Evolutionary conservation across 2,329 filamentous ascomycete genomes (phyloP).

Genomic region (Spiromastix sp.): DNA sequence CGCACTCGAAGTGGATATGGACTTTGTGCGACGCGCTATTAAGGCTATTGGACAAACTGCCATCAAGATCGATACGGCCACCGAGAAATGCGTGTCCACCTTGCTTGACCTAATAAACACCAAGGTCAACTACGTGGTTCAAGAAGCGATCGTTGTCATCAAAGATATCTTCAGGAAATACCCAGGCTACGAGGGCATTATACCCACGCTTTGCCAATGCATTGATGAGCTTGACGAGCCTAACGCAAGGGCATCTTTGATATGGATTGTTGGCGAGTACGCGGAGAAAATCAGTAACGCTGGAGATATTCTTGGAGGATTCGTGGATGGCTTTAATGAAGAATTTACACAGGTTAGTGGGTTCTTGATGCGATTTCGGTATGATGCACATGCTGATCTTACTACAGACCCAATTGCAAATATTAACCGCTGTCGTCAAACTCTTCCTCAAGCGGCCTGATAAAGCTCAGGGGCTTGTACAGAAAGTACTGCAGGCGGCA

Average conservation of each 20-base stretch:
- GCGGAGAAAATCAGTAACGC: constrained; percentile 98
- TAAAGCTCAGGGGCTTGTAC: constrained; percentile 79
- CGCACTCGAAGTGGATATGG: constrained; percentile 96
- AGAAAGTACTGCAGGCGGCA: constrained; percentile 85
- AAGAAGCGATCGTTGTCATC: constrained; percentile 97
- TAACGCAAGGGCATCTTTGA: constrained; percentile 76
- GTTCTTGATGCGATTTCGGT: constrained; percentile 10
- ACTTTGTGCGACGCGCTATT: constrained; percentile 88
- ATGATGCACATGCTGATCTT: neutral
- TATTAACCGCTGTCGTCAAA: constrained; percentile 93
- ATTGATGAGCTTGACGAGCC: constrained; percentile 97
- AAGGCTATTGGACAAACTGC: constrained; percentile 96
- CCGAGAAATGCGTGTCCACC: constrained; percentile 90
- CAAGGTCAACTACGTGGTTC: constrained; percentile 98
- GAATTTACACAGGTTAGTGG: constrained; percentile 78
- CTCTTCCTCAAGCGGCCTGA: constrained; percentile 95
- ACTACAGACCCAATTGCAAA: constrained; percentile 85
- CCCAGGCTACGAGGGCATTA: constrained; percentile 94
- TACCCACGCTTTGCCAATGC: constrained; percentile 88
- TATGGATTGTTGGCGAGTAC: constrained; percentile 99
- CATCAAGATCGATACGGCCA: constrained; percentile 94
- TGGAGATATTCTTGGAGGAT: constrained; percentile 82
- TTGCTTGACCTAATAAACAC: constrained; percentile 89
- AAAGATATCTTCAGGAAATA: constrained; percentile 98
- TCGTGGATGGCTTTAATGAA: constrained; percentile 89